Base-by-base conservation (phyloP, 2,329 filamentous ascomycete genomes). In the Hansfordia pulvinata region DNA sequence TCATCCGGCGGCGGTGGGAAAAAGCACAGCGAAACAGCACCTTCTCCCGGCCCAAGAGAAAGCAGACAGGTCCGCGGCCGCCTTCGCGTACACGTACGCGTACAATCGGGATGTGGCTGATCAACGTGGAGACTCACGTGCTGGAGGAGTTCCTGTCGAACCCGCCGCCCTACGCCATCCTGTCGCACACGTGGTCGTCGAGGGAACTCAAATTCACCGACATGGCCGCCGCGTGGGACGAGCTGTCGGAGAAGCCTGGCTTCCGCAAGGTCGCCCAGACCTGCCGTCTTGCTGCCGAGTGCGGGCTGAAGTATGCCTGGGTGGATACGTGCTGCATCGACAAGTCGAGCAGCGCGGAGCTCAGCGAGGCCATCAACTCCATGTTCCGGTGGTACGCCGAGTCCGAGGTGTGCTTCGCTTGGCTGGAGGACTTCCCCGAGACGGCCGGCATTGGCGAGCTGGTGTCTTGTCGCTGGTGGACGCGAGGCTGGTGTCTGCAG, bases 131-230 rank as follows among this genome's bases (percentile, higher is more conserved):
- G n/a, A n/a, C n/a, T n/a, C n/a, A n/a, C n/a, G n/a, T n/a, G n/a
- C n/a, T n/a, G n/a, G n/a, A n/a, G n/a, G n/a, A n/a, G n/a, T n/a
- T n/a, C n/a, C n/a, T n/a, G n/a, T n/a, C n/a, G n/a, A n/a, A n/a
- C n/a, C n/a, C n/a, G n/a, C n/a, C n/a, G 8, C 23, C 23, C 14
- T 47, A 47, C 27, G 44, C 38, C 2, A 46, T 46, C n/a, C 30
- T 49, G 6, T 47, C 43, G 8, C 44, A 49, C 27, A 36, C 30
- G 10, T 47, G 44, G 45, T n/a, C n/a, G n/a, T n/a, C n/a, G n/a
- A n/a, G n/a, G 11, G 21, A 23, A 14, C 12, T 23, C n/a, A 23
- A 8, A 6, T 23, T 23, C n/a, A 5, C 12, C 21, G 21, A 23
- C 21, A 23, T 23, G 12, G 12, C 8, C 7, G 11, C 13, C 12